Base-by-base conservation (phyloP, 805 yeast genomes). In the Ogataea angusta region DNA sequence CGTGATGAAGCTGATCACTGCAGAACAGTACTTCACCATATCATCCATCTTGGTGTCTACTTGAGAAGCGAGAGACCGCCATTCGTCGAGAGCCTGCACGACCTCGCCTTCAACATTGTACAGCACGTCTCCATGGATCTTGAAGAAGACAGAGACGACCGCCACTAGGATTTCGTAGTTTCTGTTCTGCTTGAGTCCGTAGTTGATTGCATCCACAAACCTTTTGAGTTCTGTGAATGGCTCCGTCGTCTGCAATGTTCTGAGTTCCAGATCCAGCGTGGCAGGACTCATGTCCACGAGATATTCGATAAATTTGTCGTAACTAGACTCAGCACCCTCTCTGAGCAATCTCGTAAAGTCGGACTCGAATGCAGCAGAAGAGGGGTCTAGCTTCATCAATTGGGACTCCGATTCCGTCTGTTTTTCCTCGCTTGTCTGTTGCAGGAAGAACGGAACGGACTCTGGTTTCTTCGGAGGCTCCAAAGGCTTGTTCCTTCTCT, bases 391-490 rank as follows among this genome's bases (percentile, higher is more conserved):
- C 31, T 63, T 66, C 15, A 67, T 51, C 14, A 63, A 42, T 27
- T 47, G 54, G 2, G 63, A 64, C 2, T 60, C 59, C 49, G 73
- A 79, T 4, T 72, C 74, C 30, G 63, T 75, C 21, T 78, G 75
- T n/a, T 69, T 69, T 38, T 73, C 78, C 18, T 29, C 45, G 22
- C 88, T 87, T 4, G 76, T 57, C 15, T 83, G 66, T 33, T 78
- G 75, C 44, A 93, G 68, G 70, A 95, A 95, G 62, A 95, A 93
- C 12, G 82, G 82, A 0, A 86, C 78, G 46, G 79, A 74, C 49
- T 84, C 85, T 2, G 96, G 87, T 49, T 81, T 85, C 68, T 85
- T 86, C 24, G 93, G 85, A 1, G 91, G 84, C 59, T 88, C 96
- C 37, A 70, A 80, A 16, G 99, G 97, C 63, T 87, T 91, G 59